phyloP scores from a whole-genome alignment of 148 eudicot species.

The Cornus kousa region DNA sequence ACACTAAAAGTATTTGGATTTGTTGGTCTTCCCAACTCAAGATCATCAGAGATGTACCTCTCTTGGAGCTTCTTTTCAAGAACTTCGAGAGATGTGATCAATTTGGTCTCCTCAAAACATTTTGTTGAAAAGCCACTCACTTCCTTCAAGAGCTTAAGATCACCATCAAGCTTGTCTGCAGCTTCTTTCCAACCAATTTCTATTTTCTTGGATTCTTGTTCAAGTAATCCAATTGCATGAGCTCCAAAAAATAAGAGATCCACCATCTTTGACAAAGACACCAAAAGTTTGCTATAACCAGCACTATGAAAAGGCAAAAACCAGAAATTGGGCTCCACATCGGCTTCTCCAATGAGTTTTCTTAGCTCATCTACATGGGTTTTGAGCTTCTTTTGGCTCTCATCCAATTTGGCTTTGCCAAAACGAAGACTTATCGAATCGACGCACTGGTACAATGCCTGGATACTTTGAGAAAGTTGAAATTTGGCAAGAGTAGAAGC shows the following conservation, averaged over 20 bases:
- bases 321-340: constrained; percentile 79
- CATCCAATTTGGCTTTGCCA: constrained; percentile 16
- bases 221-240: constrained; percentile 38
- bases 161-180: constrained; percentile 39
- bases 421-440: constrained; percentile 26
- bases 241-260: constrained; percentile 40
- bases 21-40: constrained; percentile 53
- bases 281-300: constrained; percentile 47
- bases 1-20: constrained; percentile 8
- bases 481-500: constrained; percentile 64
- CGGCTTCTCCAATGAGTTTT: constrained; percentile 60
- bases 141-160: constrained; percentile 39
- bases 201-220: constrained; percentile 30
- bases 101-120: constrained; percentile 44
- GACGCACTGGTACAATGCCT: constrained; percentile 26
- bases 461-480: constrained; percentile 44
- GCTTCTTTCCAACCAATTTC: constrained; percentile 21
- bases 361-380: constrained; percentile 34
- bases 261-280: constrained; percentile 45
- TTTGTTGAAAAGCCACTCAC: constrained; percentile 35
- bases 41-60: constrained; percentile 33
- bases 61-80: constrained; percentile 45
- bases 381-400: constrained; percentile 33
- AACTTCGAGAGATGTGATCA: constrained; percentile 42
- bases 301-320: constrained; percentile 57